Base-by-base conservation (phyloP, 495 filamentous ascomycete species). In the Hyphodiscus hymeniophilus region DNA sequence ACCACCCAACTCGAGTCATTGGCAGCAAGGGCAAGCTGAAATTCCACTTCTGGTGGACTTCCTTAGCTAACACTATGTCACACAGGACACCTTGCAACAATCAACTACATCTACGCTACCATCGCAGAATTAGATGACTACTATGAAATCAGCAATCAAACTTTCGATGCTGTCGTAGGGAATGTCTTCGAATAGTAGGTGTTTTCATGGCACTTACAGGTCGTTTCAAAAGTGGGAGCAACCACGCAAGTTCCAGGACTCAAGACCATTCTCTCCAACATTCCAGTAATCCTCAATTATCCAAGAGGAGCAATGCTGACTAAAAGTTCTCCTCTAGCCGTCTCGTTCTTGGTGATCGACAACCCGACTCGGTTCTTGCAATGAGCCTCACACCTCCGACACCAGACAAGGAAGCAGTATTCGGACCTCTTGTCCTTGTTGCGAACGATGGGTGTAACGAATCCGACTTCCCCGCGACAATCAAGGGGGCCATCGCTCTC, bases 311-410 rank as follows among this genome's bases (percentile, higher is more conserved):
- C n/a, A n/a, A n/a, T n/a, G n/a, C n/a, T n/a, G n/a, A n/a, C n/a
- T n/a, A n/a, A n/a, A n/a, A n/a, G n/a, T n/a, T n/a, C n/a, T n/a
- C n/a, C n/a, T n/a, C n/a, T n/a, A n/a, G n/a, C 34, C 71, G 72
- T 7, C 69, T 83, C 5, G 68, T 80, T 3, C 58, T 83, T 3
- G 78, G 71, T 16, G 50, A 76, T 42, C 57, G 61, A 6, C 67
- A 78, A 1, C 63, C 75, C 3, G 60, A 63, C 45, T 74, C 77
- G 0, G 73, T 76, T 12, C 54, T 45, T 7, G 63, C 78, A 2
- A 81, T 83, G 78, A 64, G 72, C 7, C 56, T 81, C 51, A 82
- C 77, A 2, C 79, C 79, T 13, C 69, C 78, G 0, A 81, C 79
- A 10, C 65, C 69, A 38, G 49, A 74, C 57, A 75, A 72, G 42